Conservation (phyloP, 495 filamentous ascomycete genomes). For the Podospora tetraspora region DNA sequence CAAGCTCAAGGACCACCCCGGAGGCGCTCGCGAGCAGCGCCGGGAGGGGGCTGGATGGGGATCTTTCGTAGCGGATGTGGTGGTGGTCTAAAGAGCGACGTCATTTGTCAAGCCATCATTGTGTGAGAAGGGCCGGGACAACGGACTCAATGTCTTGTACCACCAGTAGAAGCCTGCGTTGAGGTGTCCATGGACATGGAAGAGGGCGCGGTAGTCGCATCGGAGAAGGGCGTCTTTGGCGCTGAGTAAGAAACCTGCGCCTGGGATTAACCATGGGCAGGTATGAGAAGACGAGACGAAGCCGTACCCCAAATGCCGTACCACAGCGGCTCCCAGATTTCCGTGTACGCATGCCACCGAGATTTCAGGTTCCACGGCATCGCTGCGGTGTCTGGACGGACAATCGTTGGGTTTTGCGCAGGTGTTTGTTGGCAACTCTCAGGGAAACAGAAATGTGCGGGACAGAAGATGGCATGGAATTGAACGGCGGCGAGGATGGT, state of each 20-base stretch:
- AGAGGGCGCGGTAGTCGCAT: not conserved
- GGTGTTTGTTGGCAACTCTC: not conserved
- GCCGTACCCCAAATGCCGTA: not conserved
- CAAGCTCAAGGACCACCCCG: conserved; percentile 3
- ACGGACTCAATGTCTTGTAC: conserved; percentile 3
- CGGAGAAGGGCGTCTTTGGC: not conserved
- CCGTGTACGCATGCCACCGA: not conserved
- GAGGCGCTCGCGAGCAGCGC: not conserved
- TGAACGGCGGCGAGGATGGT: not conserved
- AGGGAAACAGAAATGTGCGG: not conserved
- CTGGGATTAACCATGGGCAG: not conserved
- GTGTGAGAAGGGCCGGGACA: not conserved
- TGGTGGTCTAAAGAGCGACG: not conserved
- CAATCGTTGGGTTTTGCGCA: not conserved
- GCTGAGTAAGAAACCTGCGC: not conserved
- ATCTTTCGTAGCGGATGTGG: not conserved
- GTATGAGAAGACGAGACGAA: not conserved
- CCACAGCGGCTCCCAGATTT: not conserved
- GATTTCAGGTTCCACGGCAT: not conserved
- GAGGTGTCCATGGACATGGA: not conserved
- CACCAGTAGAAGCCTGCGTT: conserved; percentile 3
- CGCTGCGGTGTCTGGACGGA: not conserved
- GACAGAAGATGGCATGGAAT: not conserved
- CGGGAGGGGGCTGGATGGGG: not conserved
- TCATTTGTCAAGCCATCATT: not conserved